Evolutionary conservation across 345 rosid genomes (phyloP).

Genomic region (Ricinus communis): DNA sequence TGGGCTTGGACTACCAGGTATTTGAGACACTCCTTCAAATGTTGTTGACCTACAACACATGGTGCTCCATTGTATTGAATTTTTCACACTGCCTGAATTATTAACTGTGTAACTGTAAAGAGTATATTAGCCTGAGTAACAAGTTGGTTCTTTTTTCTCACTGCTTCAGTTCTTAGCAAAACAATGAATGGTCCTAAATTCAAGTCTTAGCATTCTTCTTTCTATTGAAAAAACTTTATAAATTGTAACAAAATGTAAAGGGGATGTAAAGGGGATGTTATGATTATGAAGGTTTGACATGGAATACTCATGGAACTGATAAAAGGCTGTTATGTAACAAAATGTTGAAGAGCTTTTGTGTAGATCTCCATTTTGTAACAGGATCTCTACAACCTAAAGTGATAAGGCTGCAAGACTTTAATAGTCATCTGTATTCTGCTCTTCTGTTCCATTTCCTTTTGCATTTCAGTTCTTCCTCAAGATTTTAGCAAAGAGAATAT

Average conservation of each 20-base stretch:
- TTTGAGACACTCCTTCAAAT: conserved; percentile 2
- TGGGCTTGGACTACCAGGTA: conserved; percentile 77
- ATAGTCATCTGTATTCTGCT: neutral
- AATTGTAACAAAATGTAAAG: neutral
- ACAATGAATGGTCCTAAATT: neutral
- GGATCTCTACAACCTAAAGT: neutral
- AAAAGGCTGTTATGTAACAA: neutral
- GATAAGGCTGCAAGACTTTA: neutral
- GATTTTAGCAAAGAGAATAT: neutral
- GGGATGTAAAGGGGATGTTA: neutral
- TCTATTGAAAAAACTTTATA: neutral
- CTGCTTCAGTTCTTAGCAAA: neutral
- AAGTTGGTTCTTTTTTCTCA: neutral
- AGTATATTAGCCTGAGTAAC: neutral
- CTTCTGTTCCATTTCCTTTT: neutral
- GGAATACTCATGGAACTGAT: neutral
- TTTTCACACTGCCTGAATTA: neutral
- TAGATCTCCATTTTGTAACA: neutral
- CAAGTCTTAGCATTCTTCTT: neutral
- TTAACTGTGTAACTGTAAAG: neutral
- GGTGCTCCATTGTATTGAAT: neutral
- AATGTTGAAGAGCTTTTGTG: neutral
- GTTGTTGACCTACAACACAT: neutral
- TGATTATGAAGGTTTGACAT: neutral
- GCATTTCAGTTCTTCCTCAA: neutral